These are phyloP conservation scores for Batkoa obscura DNA, from an alignment of 371 early-diverging fungal species.

Conservation along the genomic window DNA sequence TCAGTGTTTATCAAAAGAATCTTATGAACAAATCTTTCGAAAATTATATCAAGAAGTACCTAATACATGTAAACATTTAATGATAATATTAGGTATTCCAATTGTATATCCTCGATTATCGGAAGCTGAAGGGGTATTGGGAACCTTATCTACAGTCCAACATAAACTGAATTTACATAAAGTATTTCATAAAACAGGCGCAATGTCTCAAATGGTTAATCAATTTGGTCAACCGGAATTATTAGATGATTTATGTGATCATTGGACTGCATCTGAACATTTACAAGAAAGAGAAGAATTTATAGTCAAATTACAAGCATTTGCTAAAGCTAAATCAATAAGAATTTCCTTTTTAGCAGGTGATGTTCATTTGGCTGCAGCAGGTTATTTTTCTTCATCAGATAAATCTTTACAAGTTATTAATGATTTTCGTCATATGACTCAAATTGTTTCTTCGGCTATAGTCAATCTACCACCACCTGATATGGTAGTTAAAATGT, in stretches of 20 bases:
- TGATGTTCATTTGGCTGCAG: constrained; percentile 71
- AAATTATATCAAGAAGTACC: constrained; percentile 29
- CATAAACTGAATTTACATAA: constrained; percentile 12
- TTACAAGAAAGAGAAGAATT: constrained; percentile 44
- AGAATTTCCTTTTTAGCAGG: constrained; percentile 68
- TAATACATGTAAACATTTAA: constrained; percentile 33
- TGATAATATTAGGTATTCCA: constrained; percentile 52
- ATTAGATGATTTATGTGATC: constrained; percentile 61
- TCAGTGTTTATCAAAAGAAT: constrained; percentile 32
- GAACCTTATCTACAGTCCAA: constrained; percentile 11
- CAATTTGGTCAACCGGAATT: constrained; percentile 66
- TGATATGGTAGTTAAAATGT: constrained; percentile 14
- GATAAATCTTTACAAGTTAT: constrained; percentile 28
- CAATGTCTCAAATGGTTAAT: constrained; percentile 26
- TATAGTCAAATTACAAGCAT: constrained; percentile 38
- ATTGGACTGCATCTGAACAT: constrained; percentile 37
- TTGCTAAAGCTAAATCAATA: constrained; percentile 31
- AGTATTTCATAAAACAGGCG: constrained; percentile 27
- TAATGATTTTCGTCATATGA: constrained; percentile 47
- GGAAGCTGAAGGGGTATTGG: constrained; percentile 40
- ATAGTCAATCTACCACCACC: constrained; percentile 39
- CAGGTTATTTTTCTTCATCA: constrained; percentile 24
- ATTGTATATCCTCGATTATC: constrained; percentile 55
- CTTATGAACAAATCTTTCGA: constrained; percentile 39
- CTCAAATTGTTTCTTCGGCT: constrained; percentile 55